Evolutionary conservation across 1,284 basidiomycete genomes (phyloP).

Genomic region (Malassezia japonica): DNA sequence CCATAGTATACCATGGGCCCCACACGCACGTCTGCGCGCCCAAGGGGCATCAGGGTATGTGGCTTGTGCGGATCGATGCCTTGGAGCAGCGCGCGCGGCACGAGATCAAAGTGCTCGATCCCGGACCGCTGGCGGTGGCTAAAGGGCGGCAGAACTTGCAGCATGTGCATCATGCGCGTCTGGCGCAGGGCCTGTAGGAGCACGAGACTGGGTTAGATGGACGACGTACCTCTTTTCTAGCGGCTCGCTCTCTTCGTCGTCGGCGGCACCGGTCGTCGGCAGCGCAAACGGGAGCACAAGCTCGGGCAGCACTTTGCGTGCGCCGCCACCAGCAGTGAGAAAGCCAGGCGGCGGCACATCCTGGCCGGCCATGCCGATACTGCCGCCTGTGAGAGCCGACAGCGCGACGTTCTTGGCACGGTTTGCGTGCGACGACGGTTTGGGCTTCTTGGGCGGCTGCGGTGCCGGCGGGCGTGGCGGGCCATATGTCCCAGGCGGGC

Average conservation of each 20-base stretch:
- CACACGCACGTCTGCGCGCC: slow-evolving; percentile 34
- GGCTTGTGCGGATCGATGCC: slow-evolving; percentile 32
- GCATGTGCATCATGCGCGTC: slow-evolving; percentile 42
- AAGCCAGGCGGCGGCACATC: slow-evolving; percentile 16
- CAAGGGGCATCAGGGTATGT: slow-evolving; percentile 32
- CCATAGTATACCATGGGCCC: slow-evolving; percentile 37
- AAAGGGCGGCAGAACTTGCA: slow-evolving; percentile 37
- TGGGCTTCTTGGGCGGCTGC: neutral
- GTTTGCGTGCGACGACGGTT: slow-evolving; percentile 7
- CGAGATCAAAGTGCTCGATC: slow-evolving; percentile 27
- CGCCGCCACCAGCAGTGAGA: slow-evolving; percentile 30
- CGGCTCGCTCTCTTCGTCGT: neutral
- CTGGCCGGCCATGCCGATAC: slow-evolving; percentile 21
- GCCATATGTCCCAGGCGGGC: too few relatives aligned
- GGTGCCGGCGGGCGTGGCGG: too few relatives aligned
- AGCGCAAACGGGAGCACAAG: slow-evolving; percentile 28
- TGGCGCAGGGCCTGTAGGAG: slow-evolving; percentile 42
- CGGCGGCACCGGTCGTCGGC: neutral
- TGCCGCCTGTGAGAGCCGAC: slow-evolving; percentile 20
- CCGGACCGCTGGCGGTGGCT: slow-evolving; percentile 30
- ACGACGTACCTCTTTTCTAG: neutral
- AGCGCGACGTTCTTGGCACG: slow-evolving; percentile 12
- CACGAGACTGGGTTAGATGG: slow-evolving; percentile 21
- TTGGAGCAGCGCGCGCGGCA: slow-evolving; percentile 28
- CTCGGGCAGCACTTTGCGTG: slow-evolving; percentile 30